phyloP scores from a whole-genome alignment of 352 stramenopile species.

The Globisporangium uncinulatum region DNA sequence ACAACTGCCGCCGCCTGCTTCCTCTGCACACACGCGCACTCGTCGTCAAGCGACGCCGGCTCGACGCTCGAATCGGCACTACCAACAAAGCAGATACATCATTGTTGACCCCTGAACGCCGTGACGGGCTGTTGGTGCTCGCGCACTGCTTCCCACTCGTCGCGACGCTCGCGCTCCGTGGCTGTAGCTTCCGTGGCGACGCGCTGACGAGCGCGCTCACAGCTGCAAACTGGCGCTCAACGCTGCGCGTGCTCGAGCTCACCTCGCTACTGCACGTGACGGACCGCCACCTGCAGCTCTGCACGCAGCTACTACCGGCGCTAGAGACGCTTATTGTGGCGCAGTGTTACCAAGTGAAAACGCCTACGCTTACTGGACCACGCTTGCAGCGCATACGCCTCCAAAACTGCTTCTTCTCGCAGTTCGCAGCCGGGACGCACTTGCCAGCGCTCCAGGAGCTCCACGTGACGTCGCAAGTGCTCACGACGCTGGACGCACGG shows the following conservation, averaged over 20 bases:
- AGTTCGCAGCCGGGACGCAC: constrained; percentile 33
- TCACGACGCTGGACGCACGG: constrained; percentile 33
- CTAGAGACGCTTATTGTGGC: constrained; percentile 42
- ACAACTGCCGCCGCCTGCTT: constrained; percentile 4
- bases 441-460: constrained; percentile 45
- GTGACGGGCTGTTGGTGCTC: constrained; percentile 3
- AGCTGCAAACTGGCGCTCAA: background rate
- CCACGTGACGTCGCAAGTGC: constrained; percentile 35
- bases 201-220: background rate
- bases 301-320: constrained; percentile 24
- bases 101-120: no score
- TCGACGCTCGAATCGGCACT: no score
- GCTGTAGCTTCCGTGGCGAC: constrained; percentile 1
- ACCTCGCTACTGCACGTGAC: constrained; percentile 38
- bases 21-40: constrained; percentile 8
- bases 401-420: constrained; percentile 34
- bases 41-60: background rate
- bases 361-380: constrained; percentile 28
- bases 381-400: constrained; percentile 33
- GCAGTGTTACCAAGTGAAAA: constrained; percentile 57
- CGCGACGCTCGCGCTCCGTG: constrained; percentile 1
- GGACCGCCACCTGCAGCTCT: constrained; percentile 35
- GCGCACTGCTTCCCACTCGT: constrained; percentile 12
- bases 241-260: constrained; percentile 39
- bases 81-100: no score